Percentiles rank a stretch among this genome's conserved stretches.
Evolutionary conservation across 2,329 filamentous ascomycete genomes (phyloP).

Genomic region (Ophiostoma montium): DNA sequence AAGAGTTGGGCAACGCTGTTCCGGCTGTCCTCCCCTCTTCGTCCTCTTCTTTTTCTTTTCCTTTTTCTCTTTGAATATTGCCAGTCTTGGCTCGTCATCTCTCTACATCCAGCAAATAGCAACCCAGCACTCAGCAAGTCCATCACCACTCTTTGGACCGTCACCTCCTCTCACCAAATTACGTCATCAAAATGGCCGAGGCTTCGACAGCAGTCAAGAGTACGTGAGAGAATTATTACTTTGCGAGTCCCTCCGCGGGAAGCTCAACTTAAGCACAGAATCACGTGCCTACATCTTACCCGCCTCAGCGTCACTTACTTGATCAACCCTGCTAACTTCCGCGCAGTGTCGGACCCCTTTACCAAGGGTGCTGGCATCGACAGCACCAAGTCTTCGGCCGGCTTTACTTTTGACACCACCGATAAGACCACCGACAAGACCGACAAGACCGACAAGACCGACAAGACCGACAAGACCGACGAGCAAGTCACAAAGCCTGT

Average conservation of each 20-base stretch:
- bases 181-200: conserved; percentile 14
- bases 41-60: background rate
- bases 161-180: conserved; percentile 1
- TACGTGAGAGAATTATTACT: no score
- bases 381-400: background rate
- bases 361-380: background rate
- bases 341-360: background rate
- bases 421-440: background rate
- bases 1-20: background rate
- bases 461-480: background rate
- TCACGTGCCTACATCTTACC: background rate
- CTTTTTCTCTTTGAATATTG: background rate
- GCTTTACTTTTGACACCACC: background rate
- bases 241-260: background rate
- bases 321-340: no score
- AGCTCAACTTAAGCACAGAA: background rate
- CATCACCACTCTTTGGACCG: background rate
- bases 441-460: background rate
- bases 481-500: conserved; percentile 4
- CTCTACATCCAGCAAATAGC: background rate
- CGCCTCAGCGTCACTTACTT: background rate
- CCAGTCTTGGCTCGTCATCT: background rate
- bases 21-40: background rate
- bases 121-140: background rate
- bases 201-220: background rate